Conservation (phyloP, 306 rosid species). For the Sesbania bispinosa region DNA sequence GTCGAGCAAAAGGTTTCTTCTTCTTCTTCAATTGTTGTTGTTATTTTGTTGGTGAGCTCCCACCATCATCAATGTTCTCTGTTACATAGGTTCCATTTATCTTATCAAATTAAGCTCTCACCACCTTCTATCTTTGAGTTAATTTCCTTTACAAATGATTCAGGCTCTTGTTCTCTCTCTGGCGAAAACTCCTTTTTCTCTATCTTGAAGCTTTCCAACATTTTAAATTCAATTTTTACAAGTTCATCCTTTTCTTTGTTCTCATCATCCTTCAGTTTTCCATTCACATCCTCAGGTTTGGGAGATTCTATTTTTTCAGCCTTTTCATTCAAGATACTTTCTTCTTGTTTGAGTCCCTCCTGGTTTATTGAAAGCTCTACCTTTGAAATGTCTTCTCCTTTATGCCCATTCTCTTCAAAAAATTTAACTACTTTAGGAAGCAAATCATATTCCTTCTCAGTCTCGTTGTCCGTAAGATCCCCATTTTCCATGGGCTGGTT, state of each 20-base stretch:
- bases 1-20: constrained; percentile 83
- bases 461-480: constrained; percentile 81
- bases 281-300: constrained; percentile 36
- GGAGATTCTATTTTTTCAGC: constrained; percentile 40
- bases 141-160: constrained; percentile 65
- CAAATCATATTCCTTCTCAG: constrained; percentile 86
- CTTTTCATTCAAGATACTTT: constrained; percentile 34
- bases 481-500: constrained; percentile 66
- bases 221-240: constrained; percentile 59
- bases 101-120: constrained; percentile 66
- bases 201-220: constrained; percentile 96
- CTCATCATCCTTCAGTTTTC: constrained; percentile 49
- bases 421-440: constrained; percentile 89
- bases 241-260: constrained; percentile 56
- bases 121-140: constrained; percentile 55
- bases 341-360: constrained; percentile 47
- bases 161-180: constrained; percentile 76
- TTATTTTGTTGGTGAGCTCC: too few species aligned
- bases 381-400: constrained; percentile 59
- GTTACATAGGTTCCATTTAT: constrained; percentile 52
- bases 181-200: constrained; percentile 95
- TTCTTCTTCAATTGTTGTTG: constrained; percentile 76
- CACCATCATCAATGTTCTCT: constrained; percentile 49
- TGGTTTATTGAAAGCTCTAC: constrained; percentile 37
- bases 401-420: constrained; percentile 89